phyloP scores from a whole-genome alignment of 495 filamentous ascomycete species.

The Penicillium daleae region DNA sequence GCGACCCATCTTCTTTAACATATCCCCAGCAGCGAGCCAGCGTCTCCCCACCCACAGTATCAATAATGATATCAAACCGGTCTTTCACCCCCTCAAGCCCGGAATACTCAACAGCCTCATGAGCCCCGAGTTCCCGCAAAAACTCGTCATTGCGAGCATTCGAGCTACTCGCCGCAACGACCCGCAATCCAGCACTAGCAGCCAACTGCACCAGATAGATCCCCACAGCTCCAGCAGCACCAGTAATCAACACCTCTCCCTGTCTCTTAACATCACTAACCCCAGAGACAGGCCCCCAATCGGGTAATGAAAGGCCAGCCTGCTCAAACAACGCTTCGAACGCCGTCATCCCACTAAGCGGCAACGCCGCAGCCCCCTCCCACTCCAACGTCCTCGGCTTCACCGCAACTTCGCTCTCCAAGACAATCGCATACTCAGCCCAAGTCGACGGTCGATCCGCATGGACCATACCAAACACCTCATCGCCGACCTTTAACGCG shows the following conservation, averaged over 20 bases:
- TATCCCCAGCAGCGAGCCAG: conserved; percentile 30
- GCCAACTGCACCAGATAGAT: conserved; percentile 43
- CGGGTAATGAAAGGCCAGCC: conserved; percentile 15
- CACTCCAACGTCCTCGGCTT: conserved; percentile 31
- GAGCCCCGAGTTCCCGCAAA: conserved; percentile 31
- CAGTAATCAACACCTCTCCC: conserved; percentile 34
- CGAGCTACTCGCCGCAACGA: conserved; percentile 34
- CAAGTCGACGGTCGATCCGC: conserved; percentile 30
- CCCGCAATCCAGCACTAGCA: conserved; percentile 24
- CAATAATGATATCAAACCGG: conserved; percentile 38
- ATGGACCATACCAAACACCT: conserved; percentile 39
- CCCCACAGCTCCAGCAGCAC: conserved; percentile 40
- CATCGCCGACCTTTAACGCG: conserved; percentile 33
- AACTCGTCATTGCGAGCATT: conserved; percentile 37
- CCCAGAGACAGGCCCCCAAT: background rate
- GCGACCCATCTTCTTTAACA: conserved; percentile 25
- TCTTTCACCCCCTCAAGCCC: conserved; percentile 8
- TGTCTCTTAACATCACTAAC: background rate
- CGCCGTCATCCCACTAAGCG: conserved; percentile 40
- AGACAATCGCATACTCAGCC: conserved; percentile 37
- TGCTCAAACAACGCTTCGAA: conserved; percentile 41
- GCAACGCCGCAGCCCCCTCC: conserved; percentile 34
- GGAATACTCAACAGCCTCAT: conserved; percentile 36
- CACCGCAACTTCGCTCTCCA: conserved; percentile 27
- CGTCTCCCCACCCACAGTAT: conserved; percentile 39